These are phyloP conservation scores for Plenodomus biglobosus DNA, from an alignment of 2,329 filamentous ascomycete genomes.

Conservation along the genomic window DNA sequence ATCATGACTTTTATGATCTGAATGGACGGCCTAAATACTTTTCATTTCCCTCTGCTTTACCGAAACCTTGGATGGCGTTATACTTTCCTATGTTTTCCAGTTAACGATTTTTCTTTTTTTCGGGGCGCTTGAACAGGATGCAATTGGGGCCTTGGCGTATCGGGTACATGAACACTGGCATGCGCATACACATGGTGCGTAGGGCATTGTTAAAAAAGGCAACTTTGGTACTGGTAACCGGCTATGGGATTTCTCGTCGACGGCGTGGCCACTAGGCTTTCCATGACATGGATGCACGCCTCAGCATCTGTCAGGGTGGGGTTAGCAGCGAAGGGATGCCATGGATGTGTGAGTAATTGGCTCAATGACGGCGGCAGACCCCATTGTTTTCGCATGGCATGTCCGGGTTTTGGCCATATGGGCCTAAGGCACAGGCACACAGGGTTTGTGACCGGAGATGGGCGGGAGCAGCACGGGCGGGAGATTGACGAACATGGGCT, in stretches of 20 bases:
- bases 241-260: constrained; percentile 28
- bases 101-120: constrained; percentile 10
- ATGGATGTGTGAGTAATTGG: not conserved
- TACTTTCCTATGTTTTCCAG: constrained; percentile 9
- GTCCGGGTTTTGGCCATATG: not conserved
- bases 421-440: not conserved
- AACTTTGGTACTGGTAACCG: constrained; percentile 9
- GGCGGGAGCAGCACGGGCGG: constrained; percentile 4
- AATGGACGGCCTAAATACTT: constrained; percentile 23
- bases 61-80: not conserved
- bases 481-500: constrained; percentile 5
- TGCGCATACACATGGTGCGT: constrained; percentile 34
- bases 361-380: not conserved
- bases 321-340: constrained; percentile 4
- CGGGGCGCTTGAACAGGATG: constrained; percentile 19
- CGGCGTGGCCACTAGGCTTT: not conserved
- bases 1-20: constrained; percentile 30
- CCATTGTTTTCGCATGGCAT: not conserved
- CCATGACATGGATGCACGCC: not conserved
- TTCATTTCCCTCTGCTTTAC: constrained; percentile 9
- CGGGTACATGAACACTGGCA: constrained; percentile 12
- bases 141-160: constrained; percentile 25
- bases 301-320: constrained; percentile 13
- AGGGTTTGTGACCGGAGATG: constrained; percentile 8
- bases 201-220: constrained; percentile 25